Conservation (phyloP, 257 asterid species). For the Echites panduratus region DNA sequence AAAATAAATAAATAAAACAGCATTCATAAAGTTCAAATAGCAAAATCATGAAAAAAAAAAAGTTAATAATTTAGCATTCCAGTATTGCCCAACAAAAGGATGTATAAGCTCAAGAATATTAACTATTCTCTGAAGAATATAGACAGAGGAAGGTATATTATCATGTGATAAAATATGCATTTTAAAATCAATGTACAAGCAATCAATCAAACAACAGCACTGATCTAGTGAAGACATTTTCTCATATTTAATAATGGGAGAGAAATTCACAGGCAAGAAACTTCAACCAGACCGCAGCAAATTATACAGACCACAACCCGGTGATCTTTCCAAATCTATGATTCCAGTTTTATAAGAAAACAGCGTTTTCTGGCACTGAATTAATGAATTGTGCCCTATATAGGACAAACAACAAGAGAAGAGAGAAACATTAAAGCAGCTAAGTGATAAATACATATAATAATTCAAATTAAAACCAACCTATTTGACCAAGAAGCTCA, state of each 20-base stretch:
- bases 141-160: neutral
- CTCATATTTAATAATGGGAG: neutral
- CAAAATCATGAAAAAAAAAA: neutral
- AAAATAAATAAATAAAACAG: neutral
- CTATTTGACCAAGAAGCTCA: conserved; percentile 99
- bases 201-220: neutral
- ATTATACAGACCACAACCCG: neutral
- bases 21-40: conserved; percentile 3
- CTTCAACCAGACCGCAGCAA: neutral
- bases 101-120: neutral
- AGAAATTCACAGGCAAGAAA: neutral
- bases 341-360: neutral
- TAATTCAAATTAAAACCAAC: conserved; percentile 27
- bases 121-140: neutral
- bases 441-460: neutral
- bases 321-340: neutral
- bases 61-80: neutral
- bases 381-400: neutral
- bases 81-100: neutral
- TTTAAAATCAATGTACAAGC: neutral
- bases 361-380: neutral
- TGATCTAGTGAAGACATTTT: neutral
- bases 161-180: neutral
- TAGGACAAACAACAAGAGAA: neutral
- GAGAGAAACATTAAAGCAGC: neutral